Evolutionary conservation across 352 stramenopile species (phyloP), one percentile per base, ranked within the genome.

Genomic region (Elongisporangium undulatum): DNA sequence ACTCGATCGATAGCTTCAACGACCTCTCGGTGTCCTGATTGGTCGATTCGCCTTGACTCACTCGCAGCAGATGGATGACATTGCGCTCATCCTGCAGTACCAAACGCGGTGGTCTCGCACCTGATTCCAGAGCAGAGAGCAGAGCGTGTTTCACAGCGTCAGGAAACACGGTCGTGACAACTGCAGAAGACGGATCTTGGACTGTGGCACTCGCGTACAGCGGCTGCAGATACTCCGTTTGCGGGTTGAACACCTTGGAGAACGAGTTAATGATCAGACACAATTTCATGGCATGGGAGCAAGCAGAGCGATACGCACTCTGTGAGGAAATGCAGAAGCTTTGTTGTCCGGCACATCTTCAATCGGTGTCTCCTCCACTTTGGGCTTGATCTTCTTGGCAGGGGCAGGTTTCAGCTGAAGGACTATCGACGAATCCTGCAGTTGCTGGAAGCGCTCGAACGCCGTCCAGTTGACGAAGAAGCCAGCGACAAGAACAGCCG

Each of bases 381-480:
- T 71, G 13, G 8, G 39, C 2, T 20, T 15, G 0, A 45, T 60
- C 6, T 64, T 72, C 55, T 67, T 66, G 16, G 51, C 38, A 2
- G 56, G 26, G 0, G 15, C 13, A 21, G 57, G 38, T 1, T 50
- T 24, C 19, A 71, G 41, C 3, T 75, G 66, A 17, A 77, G 75
- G 8, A 87, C 57, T 4, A 68, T 49, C 0, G 64, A 58, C 15
- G 75, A 67, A 38, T 79, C 60, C 24, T 88, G 79, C 0, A 90
- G 62, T 21, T 77, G 63, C 49, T 88, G 79, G 20, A 87, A 85
- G 34, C 69, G 60, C 10, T 77, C 58, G 29, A 87, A 87, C 1
- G 74, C 56, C 26, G 55, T 57, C 79, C 79, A 90, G 49, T 85
- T 72, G n/a, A 60, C 66, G 10, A 84, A 62, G 45, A 87, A 70